Evolutionary conservation across 1,139 yeast species (phyloP), one percentile per base, ranked within the genome.

Genomic region (Williopsis jadinii): DNA sequence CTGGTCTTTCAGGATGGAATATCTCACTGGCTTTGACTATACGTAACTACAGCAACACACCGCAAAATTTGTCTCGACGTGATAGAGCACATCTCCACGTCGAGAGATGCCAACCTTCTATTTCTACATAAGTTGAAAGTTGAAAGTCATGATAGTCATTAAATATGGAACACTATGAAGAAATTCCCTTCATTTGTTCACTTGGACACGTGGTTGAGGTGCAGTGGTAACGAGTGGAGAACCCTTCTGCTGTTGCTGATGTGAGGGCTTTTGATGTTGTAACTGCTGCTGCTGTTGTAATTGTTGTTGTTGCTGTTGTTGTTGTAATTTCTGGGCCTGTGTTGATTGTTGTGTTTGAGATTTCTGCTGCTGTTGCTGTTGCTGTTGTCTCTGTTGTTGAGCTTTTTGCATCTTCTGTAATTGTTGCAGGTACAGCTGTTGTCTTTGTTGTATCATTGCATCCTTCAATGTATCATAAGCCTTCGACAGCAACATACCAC

Each of bases 401-500:
- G 35, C 38, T 30, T 34, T 33, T 35, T 33, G 36, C 33, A 34
- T 30, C 27, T 63, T 61, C 36, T 58, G 61, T 11, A 59, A 44
- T 39, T 63, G 65, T 41, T 68, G 68, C 46, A 65, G 67, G 49
- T 70, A 70, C 31, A 66, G 66, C 39, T 74, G 74, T 44, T 72
- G 76, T 43, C 78, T 74, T 50, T 79, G 80, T 40, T 71, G 58
- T 58, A 59, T 56, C 53, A 62, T 71, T 24, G 61, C 69, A 49
- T 64, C 75, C 59, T 63, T 68, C 58, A 65, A 73, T 61, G 62
- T 81, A 63, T 84, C 97, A 57, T 84, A 85, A 0, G 96, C 82
- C 61, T 90, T 90, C 5, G 94, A 80, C 37, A 88, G 69, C 35
- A 90, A 64, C 96, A 88, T 87, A 5, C 95, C 80, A 8, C 97